Conservation (phyloP, 441 rosid genomes). For the Syzygium malaccense region DNA sequence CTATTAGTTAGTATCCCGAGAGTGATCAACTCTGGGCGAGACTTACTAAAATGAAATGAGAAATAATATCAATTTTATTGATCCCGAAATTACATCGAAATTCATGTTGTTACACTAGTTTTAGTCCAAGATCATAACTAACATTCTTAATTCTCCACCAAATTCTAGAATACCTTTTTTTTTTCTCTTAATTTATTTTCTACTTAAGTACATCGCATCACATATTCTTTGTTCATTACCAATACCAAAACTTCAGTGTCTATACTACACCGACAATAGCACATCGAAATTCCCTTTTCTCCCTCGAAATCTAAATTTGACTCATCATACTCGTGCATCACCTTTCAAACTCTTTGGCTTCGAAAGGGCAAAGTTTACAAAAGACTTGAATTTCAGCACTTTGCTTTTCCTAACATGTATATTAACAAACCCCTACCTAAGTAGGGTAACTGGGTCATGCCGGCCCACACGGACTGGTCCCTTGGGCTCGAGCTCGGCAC, state of each 20-base stretch:
- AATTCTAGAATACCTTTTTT: neutral
- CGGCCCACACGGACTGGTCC: neutral
- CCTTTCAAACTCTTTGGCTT: neutral
- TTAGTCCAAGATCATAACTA: neutral
- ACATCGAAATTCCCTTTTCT: neutral
- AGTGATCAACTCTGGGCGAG: too few relatives aligned
- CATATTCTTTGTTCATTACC: neutral
- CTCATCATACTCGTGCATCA: rapidly evolving
- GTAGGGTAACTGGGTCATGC: neutral
- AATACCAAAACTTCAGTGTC: neutral
- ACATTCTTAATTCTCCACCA: neutral
- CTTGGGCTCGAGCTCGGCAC: neutral
- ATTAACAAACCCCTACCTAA: neutral
- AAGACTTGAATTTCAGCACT: neutral
- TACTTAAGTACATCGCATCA: neutral
- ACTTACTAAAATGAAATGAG: too few relatives aligned
- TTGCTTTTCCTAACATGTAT: neutral
- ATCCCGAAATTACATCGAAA: too few relatives aligned
- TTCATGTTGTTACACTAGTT: too few relatives aligned
- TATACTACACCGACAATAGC: neutral
- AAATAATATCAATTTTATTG: too few relatives aligned
- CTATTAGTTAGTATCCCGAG: too few relatives aligned
- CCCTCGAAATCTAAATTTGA: neutral
- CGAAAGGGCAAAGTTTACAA: too few relatives aligned
- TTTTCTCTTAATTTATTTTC: neutral